These are phyloP conservation scores for Penicillium subrubescens DNA, from an alignment of 495 filamentous ascomycete species.

Conservation along the genomic window DNA sequence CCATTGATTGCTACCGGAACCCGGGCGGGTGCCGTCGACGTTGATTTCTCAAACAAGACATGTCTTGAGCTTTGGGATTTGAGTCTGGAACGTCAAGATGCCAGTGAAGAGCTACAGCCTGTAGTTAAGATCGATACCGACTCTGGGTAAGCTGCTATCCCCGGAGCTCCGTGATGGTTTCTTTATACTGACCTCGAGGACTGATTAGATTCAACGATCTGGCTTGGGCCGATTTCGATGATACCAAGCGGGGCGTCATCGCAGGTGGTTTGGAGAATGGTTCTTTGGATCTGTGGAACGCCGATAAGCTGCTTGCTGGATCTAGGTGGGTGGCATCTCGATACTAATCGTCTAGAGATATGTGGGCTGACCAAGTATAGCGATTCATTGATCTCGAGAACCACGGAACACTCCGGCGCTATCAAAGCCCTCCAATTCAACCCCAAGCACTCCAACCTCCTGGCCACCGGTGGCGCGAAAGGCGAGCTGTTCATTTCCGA, in stretches of 20 bases:
- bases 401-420: constrained; percentile 88
- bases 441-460: constrained; percentile 84
- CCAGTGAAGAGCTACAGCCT: constrained; percentile 81
- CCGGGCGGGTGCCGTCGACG: constrained; percentile 89
- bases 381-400: constrained; percentile 80
- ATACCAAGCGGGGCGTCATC: constrained; percentile 80
- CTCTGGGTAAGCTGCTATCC: constrained; percentile 66
- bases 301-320: constrained; percentile 75
- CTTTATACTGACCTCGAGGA: constrained; percentile 13
- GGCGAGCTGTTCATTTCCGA: constrained; percentile 97
- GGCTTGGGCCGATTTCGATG: constrained; percentile 82
- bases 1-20: constrained; percentile 95
- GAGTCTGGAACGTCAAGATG: constrained; percentile 69
- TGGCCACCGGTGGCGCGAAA: constrained; percentile 91
- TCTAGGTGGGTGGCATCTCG: constrained; percentile 45
- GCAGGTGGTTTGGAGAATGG: constrained; percentile 96
- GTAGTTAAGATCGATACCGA: constrained; percentile 82
- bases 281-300: constrained; percentile 94
- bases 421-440: constrained; percentile 98
- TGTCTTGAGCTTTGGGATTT: constrained; percentile 97
- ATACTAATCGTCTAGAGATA: constrained; percentile 10
- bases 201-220: constrained; percentile 87
- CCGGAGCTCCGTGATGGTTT: not conserved
- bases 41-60: constrained; percentile 96
- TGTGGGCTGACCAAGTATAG: constrained; percentile 42